Base-by-base conservation (phyloP, 768 basidiomycete genomes). In the Boletales sp. region DNA sequence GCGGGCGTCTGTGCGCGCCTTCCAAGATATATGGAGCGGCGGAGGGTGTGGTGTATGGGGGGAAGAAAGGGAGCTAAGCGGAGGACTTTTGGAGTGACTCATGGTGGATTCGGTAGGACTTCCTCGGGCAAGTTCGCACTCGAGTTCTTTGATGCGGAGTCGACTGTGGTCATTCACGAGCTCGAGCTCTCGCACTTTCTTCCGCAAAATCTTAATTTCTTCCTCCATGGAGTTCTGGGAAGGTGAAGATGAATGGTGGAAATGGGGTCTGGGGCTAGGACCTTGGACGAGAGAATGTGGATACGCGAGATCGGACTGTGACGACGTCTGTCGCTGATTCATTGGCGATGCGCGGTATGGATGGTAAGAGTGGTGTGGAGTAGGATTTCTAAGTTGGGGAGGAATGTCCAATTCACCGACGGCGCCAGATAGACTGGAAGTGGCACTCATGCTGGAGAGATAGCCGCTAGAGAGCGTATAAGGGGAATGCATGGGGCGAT, bases 1-100 rank as follows among this genome's bases (percentile, higher is more conserved):
- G 34, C 90, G 86, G 6, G 84, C 80, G 18, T 87, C 83, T 1
- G 87, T 91, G 50, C 90, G 85, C 9, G 75, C 72, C 42, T 77
- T 78, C 90, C 90, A 91, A 3, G 80, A 75, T 28, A 74, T 69
- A 41, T 82, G 75, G 14, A 78, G 59, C 12, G 75, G 72, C 9
- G 71, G 62, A 10, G 76, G 73, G 1, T 71, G 70, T 0, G 74
- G 69, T 6, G 71, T 67, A 12, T 57, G 65, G 41, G 37, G 63
- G 7, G 43, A 51, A 5, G 55, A 49, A 52, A 62, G 56, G 41
- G 61, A 14, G 15, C 52, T 33, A 6, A 62, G 53, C 5, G 48
- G 19, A 13, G 53, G 44, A 32, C 51, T 30, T 49, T 47, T 54
- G 18, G 58, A 54, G 46, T 57, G 64, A 40, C 50, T 52, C 46